phyloP scores from a whole-genome alignment of 192 early-diverging fungal species.

The Podila epicladia region DNA sequence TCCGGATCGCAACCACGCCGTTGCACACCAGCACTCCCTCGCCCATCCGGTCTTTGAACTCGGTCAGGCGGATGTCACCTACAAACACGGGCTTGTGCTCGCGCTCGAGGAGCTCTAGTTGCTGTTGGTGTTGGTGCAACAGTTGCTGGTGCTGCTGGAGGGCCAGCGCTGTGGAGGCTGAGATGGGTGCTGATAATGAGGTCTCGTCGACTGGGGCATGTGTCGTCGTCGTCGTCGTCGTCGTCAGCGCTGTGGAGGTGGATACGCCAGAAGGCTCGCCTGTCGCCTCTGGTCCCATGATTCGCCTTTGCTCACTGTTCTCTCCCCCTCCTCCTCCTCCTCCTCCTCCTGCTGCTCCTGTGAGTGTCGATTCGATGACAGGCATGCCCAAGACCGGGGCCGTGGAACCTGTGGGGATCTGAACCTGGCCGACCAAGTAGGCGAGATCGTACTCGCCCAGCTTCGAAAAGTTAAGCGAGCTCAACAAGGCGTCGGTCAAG shows the following conservation, averaged over 20 bases:
- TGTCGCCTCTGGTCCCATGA: too few relatives aligned
- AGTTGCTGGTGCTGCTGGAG: slow-evolving; percentile 20
- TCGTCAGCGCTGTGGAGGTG: too few relatives aligned
- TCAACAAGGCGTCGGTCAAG: slow-evolving; percentile 90
- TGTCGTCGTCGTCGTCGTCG: not conserved
- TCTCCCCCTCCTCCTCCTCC: not conserved
- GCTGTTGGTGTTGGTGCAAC: slow-evolving; percentile 38
- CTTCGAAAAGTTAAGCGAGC: slow-evolving; percentile 77
- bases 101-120: slow-evolving; percentile 31
- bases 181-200: not conserved
- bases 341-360: slow-evolving; percentile 3
- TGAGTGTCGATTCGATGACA: slow-evolving; percentile 49
- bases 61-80: slow-evolving; percentile 87
- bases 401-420: slow-evolving; percentile 66
- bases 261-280: too few relatives aligned
- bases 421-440: slow-evolving; percentile 81
- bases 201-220: not conserved
- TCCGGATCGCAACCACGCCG: slow-evolving; percentile 74
- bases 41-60: slow-evolving; percentile 72
- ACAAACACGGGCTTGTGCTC: slow-evolving; percentile 77
- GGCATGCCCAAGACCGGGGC: slow-evolving; percentile 81
- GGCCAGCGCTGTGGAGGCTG: not conserved
- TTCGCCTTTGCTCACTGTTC: not conserved
- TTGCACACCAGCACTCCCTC: slow-evolving; percentile 90
- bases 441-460: slow-evolving; percentile 82